A percentile compares a stretch with the other conserved stretches of the same genome.
Conservation (phyloP, 176 grass and related monocot species). For the Cocos nucifera region DNA sequence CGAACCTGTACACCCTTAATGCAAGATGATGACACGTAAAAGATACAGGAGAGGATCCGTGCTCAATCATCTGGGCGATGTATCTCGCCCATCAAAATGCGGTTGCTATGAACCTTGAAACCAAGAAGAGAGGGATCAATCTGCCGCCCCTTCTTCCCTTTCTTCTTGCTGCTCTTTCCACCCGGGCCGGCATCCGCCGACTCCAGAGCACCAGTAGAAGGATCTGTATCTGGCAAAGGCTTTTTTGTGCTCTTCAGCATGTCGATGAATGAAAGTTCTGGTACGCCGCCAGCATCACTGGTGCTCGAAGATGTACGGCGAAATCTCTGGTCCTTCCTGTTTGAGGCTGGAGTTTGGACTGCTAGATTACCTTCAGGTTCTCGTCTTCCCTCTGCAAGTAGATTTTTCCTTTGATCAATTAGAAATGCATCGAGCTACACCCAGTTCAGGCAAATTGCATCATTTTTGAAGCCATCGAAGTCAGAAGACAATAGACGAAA, state of each 20-base stretch:
- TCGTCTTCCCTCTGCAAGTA: constrained; percentile 17
- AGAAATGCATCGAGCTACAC: too few relatives aligned
- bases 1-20: constrained; percentile 19
- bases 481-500: too few relatives aligned
- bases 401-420: too few relatives aligned
- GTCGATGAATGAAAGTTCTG: constrained; percentile 72
- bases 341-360: constrained; percentile 20
- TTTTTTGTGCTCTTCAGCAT: constrained; percentile 89
- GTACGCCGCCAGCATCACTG: constrained; percentile 35
- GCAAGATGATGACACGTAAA: constrained; percentile 37
- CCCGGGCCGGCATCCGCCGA: constrained; percentile 32
- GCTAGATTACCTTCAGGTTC: not conserved
- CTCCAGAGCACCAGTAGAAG: constrained; percentile 19
- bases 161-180: constrained; percentile 76
- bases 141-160: constrained; percentile 87
- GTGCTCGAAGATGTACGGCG: constrained; percentile 20
- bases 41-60: not conserved
- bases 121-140: constrained; percentile 96
- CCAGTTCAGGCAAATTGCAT: too few relatives aligned
- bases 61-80: constrained; percentile 64
- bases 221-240: constrained; percentile 30
- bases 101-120: constrained; percentile 98
- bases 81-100: constrained; percentile 99
- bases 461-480: too few relatives aligned
- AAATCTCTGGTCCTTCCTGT: constrained; percentile 44